Evolutionary conservation across 108 stramenopile genomes (phyloP).

Genomic region (Skeletonema costatum): DNA sequence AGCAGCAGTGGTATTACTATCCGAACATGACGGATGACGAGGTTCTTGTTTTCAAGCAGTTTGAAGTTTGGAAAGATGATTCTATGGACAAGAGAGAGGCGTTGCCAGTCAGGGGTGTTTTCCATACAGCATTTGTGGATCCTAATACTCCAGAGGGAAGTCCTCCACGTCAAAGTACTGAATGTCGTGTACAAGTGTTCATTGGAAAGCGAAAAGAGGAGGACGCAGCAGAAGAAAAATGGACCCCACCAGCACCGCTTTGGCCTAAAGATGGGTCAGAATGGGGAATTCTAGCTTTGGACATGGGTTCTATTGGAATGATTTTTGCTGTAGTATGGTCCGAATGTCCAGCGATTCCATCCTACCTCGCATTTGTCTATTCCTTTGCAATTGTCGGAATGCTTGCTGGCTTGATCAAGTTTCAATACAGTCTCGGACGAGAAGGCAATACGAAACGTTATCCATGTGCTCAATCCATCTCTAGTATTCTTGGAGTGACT

Average conservation of each 20-base stretch:
- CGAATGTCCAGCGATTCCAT: neutral
- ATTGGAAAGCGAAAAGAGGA: constrained; percentile 1
- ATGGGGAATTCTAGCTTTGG: neutral
- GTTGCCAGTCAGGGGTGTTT: neutral
- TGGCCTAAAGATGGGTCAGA: neutral
- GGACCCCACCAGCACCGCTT: neutral
- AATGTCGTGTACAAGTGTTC: neutral
- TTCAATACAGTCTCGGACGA: neutral
- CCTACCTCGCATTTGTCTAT: neutral
- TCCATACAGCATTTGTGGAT: neutral
- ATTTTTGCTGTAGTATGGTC: neutral
- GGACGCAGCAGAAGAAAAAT: neutral
- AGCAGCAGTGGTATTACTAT: neutral
- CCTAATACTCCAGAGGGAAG: neutral
- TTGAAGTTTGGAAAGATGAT: neutral
- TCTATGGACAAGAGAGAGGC: neutral
- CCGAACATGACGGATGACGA: neutral
- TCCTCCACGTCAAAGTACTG: neutral
- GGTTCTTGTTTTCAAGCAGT: neutral
- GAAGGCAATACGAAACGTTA: neutral
- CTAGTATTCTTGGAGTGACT: neutral
- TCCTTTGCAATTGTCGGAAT: neutral
- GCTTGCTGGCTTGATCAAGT: neutral
- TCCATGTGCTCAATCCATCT: neutral
- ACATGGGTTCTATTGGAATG: neutral